Conservation (phyloP, 805 yeast genomes). For the Kodamaea fukazawae region DNA sequence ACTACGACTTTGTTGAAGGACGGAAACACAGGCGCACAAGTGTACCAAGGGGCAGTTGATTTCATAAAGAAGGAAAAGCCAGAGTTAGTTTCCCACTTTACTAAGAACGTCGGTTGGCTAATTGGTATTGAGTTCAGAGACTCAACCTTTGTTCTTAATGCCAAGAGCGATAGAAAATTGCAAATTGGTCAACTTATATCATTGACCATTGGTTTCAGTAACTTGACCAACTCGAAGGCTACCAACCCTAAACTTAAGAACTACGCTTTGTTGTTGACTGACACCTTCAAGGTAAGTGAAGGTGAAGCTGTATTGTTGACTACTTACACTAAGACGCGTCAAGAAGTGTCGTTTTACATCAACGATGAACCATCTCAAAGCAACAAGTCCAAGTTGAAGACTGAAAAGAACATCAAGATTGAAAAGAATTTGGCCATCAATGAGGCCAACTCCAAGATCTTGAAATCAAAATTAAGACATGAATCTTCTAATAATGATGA, state of each 20-base stretch:
- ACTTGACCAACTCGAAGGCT: constrained; percentile 48
- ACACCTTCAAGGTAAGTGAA: constrained; percentile 70
- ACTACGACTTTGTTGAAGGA: constrained; percentile 53
- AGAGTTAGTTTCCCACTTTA: constrained; percentile 59
- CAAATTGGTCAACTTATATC: constrained; percentile 73
- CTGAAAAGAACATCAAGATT: constrained; percentile 37
- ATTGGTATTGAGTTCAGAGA: constrained; percentile 90
- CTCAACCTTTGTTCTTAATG: constrained; percentile 66
- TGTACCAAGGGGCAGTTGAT: constrained; percentile 62
- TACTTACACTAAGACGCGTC: constrained; percentile 64
- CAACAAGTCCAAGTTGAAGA: constrained; percentile 26
- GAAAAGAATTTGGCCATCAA: constrained; percentile 29
- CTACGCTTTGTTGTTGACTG: constrained; percentile 75
- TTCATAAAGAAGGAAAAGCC: constrained; percentile 58
- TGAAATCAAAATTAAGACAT: constrained; percentile 76
- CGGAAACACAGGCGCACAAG: constrained; percentile 64
- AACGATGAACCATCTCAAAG: constrained; percentile 55
- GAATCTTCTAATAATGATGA: constrained; percentile 68
- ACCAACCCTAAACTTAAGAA: constrained; percentile 49
- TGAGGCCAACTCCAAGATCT: constrained; percentile 57
- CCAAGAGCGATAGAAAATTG: constrained; percentile 65
- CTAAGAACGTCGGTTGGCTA: constrained; percentile 82
- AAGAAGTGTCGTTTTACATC: constrained; percentile 81
- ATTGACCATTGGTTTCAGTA: constrained; percentile 73
- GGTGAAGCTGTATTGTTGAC: constrained; percentile 67